A percentile compares a stretch with the other conserved stretches of the same genome.
Conservation (phyloP, 306 rosid genomes). For the Corylus heterophylla region DNA sequence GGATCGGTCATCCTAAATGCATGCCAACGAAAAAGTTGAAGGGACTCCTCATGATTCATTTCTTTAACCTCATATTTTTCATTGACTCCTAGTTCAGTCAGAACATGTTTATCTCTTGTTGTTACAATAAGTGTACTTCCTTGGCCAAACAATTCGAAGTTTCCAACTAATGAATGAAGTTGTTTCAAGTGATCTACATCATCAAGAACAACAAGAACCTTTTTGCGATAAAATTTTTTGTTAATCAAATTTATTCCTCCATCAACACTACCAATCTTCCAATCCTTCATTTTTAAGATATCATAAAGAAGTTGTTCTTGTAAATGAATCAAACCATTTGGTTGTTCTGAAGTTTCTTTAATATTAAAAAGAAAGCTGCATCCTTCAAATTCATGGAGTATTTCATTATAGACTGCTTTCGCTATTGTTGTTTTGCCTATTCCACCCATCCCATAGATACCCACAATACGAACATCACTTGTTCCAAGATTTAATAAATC, state of each 20-base stretch:
- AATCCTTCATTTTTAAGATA: background rate
- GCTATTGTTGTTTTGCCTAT: constrained; percentile 2
- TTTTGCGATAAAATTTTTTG: background rate
- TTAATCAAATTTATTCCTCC: constrained; percentile 1
- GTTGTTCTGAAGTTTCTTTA: background rate
- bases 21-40: constrained; percentile 38
- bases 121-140: constrained; percentile 37
- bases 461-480: background rate
- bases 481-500: background rate
- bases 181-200: constrained; percentile 11
- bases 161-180: background rate
- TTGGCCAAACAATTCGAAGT: constrained; percentile 5
- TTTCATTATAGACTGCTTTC: no score
- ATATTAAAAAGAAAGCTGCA: constrained; percentile 3
- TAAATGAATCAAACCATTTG: background rate
- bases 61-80: background rate
- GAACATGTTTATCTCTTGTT: constrained; percentile 19
- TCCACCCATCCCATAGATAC: constrained; percentile 33
- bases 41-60: constrained; percentile 17
- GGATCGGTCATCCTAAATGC: constrained; percentile 23
- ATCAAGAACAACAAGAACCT: constrained; percentile 19
- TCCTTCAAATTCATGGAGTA: no score
- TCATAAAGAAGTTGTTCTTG: constrained; percentile 31
- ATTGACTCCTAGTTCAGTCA: background rate
- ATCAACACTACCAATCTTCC: background rate